These are phyloP conservation scores for Colletotrichum chlorophyti DNA, from an alignment of 2,329 filamentous ascomycete species.

Conservation along the genomic window DNA sequence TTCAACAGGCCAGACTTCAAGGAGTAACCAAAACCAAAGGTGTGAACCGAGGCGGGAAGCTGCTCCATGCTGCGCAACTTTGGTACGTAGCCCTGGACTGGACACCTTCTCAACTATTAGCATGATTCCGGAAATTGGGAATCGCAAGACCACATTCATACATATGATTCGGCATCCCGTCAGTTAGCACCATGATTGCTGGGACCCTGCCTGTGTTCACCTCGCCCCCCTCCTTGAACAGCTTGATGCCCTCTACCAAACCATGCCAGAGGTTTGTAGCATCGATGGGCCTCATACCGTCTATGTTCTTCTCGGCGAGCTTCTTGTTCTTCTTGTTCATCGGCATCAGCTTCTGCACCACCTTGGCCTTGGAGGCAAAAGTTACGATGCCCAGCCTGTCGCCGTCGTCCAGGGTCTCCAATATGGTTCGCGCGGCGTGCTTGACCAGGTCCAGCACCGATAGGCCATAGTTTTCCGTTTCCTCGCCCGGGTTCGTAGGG, in stretches of 20 bases:
- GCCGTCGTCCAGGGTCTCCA: slow-evolving; percentile 59
- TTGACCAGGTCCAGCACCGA: slow-evolving; percentile 66
- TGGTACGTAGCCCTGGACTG: slow-evolving; percentile 58
- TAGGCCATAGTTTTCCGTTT: slow-evolving; percentile 55
- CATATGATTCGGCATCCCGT: slow-evolving; percentile 62
- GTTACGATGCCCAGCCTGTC: slow-evolving; percentile 66
- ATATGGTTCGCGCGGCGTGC: slow-evolving; percentile 64
- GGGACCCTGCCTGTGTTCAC: slow-evolving; percentile 46
- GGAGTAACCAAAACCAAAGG: slow-evolving; percentile 60
- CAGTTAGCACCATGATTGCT: slow-evolving; percentile 60
- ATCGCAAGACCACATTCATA: slow-evolving; percentile 35
- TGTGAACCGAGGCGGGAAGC: slow-evolving; percentile 54
- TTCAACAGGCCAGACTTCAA: slow-evolving; percentile 61
- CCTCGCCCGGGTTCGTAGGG: slow-evolving; percentile 45
- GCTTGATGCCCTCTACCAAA: slow-evolving; percentile 54
- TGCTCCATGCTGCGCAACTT: slow-evolving; percentile 52
- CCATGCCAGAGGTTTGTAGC: slow-evolving; percentile 67
- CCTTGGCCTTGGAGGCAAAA: slow-evolving; percentile 50
- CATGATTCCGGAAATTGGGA: neutral
- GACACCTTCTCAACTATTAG: slow-evolving; percentile 44
- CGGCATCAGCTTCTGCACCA: slow-evolving; percentile 51
- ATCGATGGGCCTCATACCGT: slow-evolving; percentile 43
- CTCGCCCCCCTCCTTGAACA: slow-evolving; percentile 47
- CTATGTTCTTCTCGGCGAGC: slow-evolving; percentile 48
- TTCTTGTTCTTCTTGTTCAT: slow-evolving; percentile 57